Base-by-base conservation (phyloP, 2,329 filamentous ascomycete genomes). In the Blumeria hordei region DNA sequence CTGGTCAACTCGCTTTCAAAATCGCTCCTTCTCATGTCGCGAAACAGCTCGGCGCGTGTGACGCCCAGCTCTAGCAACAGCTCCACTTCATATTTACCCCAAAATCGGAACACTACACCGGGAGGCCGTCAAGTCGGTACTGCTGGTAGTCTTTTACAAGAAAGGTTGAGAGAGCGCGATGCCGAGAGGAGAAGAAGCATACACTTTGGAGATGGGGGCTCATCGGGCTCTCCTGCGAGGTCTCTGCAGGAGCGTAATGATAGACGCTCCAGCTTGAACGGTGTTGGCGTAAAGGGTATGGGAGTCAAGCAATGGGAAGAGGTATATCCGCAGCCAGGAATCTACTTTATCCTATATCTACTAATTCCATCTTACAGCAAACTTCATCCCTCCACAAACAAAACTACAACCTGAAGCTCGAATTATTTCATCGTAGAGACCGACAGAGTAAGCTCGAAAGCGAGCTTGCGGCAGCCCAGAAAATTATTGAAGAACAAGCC, bases 321-420 rank as follows among this genome's bases (percentile, higher is more conserved):
- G 68, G 77, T 80, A 67, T 55, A 71, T 58, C 34, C 47, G 9
- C 18, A 28, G 11, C 8, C 6, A 12, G 9, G 16, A 10, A 21
- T 57, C 18, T 50, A 18, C 28, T 45, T 45, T 21, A 18, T 21
- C 28, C n/a, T 0, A 32, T 14, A 35, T 56, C 47, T 12, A 14
- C 37, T 55, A 53, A 55, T 61, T 59, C 59, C 43, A 43, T 39
- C 44, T 50, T 45, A 10, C 52, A 83, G 74, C 76, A 80, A 55
- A 68, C 85, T 54, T 83, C 81, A 4, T 80, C 72, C 1, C 67
- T 86, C 21, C 78, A 81, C 65, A 87, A 87, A 64, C 77, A 85
- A 67, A 87, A 86, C 62, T 87, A 86, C 60, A 81, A 85, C 60
- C 71, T 87, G 44, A 86, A 87, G 65, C 70, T 86, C 35, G 81